Base-by-base conservation (phyloP, 768 basidiomycete species). In the Termitomyces sp. region DNA sequence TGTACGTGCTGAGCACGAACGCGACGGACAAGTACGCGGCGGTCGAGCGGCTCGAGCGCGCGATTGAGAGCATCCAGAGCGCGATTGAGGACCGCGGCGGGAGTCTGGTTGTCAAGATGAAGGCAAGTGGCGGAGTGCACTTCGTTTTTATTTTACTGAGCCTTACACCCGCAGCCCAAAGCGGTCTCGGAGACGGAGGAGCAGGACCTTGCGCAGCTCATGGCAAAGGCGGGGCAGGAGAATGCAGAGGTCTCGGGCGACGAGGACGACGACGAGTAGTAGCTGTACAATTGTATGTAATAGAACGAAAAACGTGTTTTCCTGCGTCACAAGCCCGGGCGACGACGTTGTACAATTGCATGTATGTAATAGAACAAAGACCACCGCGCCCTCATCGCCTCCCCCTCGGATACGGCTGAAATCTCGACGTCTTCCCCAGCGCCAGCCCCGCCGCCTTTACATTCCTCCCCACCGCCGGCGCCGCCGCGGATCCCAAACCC, bases 101-200 rank as follows among this genome's bases (percentile, higher is more conserved):
- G 2, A 86, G 82, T 47, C 78, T 98, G 57, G 80, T 90, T 33
- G 89, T 99, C 37, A 98, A 98, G 80, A 98, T 99, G 95, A 95
- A 93, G 86, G 95, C n/a, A n/a, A n/a, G n/a, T n/a, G n/a, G n/a
- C n/a, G n/a, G n/a, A n/a, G n/a, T 91, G 60, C 45, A 75, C 33
- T 3, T 8, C 13, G n/a, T n/a, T n/a, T n/a, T n/a, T n/a, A n/a
- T n/a, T n/a, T n/a, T n/a, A n/a, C n/a, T n/a, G n/a, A n/a, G n/a
- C n/a, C n/a, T n/a, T n/a, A n/a, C n/a, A n/a, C n/a, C n/a, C n/a
- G n/a, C 64, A 97, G 94, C 97, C 97, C 59, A 98, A 98, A 80
- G 94, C 96, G 2, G 90, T 99, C 37, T 95, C 93, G 26, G 97
- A 98, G 72, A 92, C 91, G 5, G 97, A 99, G 75, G 97, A 99